Percentiles rank a stretch among this genome's conserved stretches.
phyloP scores from a whole-genome alignment of 176 grass and related monocot genomes.

The Musa beccarii region DNA sequence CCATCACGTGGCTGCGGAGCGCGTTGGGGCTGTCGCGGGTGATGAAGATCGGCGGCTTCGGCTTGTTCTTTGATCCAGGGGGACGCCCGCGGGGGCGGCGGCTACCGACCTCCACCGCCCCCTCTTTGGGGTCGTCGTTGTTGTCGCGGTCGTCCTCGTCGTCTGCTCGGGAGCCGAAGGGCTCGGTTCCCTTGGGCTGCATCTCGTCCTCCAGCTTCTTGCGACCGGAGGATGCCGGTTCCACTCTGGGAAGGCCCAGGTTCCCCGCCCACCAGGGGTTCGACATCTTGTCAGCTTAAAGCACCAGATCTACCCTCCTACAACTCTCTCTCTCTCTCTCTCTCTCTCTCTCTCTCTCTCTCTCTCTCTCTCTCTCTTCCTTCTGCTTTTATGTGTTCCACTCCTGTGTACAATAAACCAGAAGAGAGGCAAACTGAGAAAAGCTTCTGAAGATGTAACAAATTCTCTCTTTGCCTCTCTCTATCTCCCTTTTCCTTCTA shows the following conservation, averaged over 20 bases:
- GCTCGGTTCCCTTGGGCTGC: background rate
- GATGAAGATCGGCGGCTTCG: conserved; percentile 18
- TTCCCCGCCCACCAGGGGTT: conserved; percentile 4
- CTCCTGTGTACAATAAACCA: no score
- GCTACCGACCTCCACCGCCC: conserved; percentile 1
- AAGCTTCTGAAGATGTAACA: no score
- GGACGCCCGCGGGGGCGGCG: conserved; percentile 11
- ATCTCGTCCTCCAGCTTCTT: background rate
- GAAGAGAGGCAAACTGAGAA: no score
- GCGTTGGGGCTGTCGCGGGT: conserved; percentile 25
- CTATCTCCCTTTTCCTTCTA: no score
- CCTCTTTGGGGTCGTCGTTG: conserved; percentile 7
- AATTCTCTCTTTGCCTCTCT: no score
- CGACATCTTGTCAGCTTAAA: background rate
- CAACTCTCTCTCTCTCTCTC: background rate
- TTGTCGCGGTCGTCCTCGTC: background rate
- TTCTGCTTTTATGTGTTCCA: no score
- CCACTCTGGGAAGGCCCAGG: background rate
- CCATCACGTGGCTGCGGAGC: conserved; percentile 22
- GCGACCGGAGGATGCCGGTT: background rate
- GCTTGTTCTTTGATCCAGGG: conserved; percentile 18
- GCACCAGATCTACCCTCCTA: no score
- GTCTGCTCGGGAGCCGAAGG: background rate
- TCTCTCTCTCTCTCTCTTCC: background rate
- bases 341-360: background rate